Evolutionary conservation across 2,329 filamentous ascomycete genomes (phyloP), one percentile per base, ranked within the genome.

Genomic region (Ceratocystis albifundus): DNA sequence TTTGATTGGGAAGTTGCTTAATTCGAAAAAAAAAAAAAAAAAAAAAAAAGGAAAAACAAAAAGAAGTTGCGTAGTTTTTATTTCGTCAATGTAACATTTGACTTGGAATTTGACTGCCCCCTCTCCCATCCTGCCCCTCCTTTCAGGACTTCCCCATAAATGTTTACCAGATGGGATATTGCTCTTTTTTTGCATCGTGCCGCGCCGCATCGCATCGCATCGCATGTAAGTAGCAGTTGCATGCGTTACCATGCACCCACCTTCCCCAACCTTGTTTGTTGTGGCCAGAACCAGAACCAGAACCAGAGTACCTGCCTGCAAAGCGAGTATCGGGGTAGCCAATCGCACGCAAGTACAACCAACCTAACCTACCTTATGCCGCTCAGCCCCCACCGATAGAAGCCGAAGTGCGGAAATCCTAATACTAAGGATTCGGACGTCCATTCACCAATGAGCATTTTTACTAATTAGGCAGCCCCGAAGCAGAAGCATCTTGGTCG

Each of bases 101-200:
- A 15, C 36, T n/a, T n/a, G n/a, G n/a, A n/a, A n/a, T n/a, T n/a
- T n/a, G n/a, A n/a, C n/a, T n/a, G n/a, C n/a, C n/a, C n/a, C n/a
- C n/a, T 41, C 36, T 4, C 6, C 2, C 25, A 36, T 4, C 15
- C 8, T 59, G 25, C 55, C 55, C 55, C 55, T 59, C 55, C 17
- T 59, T 59, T 59, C 17, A 59, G 55, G 55, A 59, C 55, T 59
- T 59, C 55, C 55, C 55, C 55, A 59, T 59, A 59, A 36, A 30
- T 59, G 25, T 36, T 36, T 59, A 59, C 30, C 17, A 12, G 36
- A 36, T 12, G 32, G 32, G 53, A 8, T 22, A n/a, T 62, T 62
- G 61, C 32, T 41, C n/a, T 15, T 30, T 45, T 62, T 15, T n/a
- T 1, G 36, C 36, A 3, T 41, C 15, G 36, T 41, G 36, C 36